Evolutionary conservation across 495 filamentous ascomycete genomes (phyloP).

Genomic region (Talaromyces borbonicus): DNA sequence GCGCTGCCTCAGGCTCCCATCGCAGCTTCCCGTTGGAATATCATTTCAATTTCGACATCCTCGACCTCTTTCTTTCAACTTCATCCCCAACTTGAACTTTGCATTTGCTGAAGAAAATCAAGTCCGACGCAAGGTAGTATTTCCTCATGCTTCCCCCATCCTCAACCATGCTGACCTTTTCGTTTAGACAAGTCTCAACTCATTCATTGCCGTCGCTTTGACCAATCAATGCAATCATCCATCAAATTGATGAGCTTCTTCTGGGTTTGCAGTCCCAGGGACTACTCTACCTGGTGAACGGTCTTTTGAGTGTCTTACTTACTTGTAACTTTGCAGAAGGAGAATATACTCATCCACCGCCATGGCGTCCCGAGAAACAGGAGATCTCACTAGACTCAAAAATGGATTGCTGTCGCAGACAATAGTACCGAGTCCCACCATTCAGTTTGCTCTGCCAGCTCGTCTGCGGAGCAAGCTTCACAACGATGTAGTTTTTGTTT

Average conservation of each 20-base stretch:
- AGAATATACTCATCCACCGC: too few relatives aligned
- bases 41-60: background rate
- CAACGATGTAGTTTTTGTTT: slow-evolving; percentile 88
- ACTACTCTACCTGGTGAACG: too few relatives aligned
- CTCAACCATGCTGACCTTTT: too few relatives aligned
- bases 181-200: background rate
- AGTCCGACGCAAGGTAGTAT: too few relatives aligned
- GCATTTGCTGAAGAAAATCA: too few relatives aligned
- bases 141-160: too few relatives aligned
- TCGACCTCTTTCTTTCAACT: background rate
- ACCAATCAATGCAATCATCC: background rate
- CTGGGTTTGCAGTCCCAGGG: background rate
- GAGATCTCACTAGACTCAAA: slow-evolving; percentile 4
- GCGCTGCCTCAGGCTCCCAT: background rate
- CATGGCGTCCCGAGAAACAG: too few relatives aligned
- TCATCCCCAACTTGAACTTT: too few relatives aligned
- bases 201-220: background rate
- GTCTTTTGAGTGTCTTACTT: too few relatives aligned
- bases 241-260: too few relatives aligned
- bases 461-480: slow-evolving; percentile 55
- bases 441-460: slow-evolving; percentile 73
- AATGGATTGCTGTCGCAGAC: slow-evolving; percentile 68
- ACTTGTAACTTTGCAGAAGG: too few relatives aligned
- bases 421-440: slow-evolving; percentile 60
- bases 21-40: background rate